Percentiles rank a stretch among this genome's conserved stretches.
phyloP scores from a whole-genome alignment of 2,329 filamentous ascomycete genomes.

The Colletotrichum aenigma region DNA sequence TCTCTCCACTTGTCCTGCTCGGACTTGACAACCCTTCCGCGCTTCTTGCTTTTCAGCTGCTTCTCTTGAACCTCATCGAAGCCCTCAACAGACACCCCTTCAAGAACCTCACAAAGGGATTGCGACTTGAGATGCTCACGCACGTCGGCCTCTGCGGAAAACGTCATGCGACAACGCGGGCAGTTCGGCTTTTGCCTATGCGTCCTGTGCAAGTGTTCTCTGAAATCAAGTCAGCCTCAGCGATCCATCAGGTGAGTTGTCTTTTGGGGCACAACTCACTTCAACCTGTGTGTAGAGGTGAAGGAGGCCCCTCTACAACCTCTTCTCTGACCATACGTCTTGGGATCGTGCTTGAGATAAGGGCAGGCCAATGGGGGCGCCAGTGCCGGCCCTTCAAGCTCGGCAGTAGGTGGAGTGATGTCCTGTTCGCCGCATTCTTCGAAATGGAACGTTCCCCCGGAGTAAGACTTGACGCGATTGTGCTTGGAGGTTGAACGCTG shows the following conservation, averaged over 20 bases:
- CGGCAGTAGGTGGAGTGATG: neutral
- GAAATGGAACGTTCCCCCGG: neutral
- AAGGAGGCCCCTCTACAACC: neutral
- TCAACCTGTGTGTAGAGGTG: neutral
- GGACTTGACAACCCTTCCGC: neutral
- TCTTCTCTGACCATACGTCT: neutral
- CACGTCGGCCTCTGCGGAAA: neutral
- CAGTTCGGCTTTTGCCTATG: neutral
- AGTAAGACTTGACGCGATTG: neutral
- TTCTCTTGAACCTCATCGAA: neutral
- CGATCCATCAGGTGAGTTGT: fast-evolving
- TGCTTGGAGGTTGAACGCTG: neutral
- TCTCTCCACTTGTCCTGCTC: neutral
- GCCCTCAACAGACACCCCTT: neutral
- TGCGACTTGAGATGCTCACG: neutral
- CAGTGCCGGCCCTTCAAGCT: neutral
- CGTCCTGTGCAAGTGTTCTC: neutral
- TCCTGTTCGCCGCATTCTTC: neutral
- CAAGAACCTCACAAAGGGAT: neutral
- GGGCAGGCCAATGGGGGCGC: neutral
- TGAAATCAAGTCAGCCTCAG: neutral
- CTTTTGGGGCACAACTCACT: neutral
- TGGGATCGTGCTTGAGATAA: neutral
- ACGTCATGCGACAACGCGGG: neutral
- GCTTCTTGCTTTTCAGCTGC: neutral